Conservation (phyloP, 257 asterid species). For the Capsicum pubescens region DNA sequence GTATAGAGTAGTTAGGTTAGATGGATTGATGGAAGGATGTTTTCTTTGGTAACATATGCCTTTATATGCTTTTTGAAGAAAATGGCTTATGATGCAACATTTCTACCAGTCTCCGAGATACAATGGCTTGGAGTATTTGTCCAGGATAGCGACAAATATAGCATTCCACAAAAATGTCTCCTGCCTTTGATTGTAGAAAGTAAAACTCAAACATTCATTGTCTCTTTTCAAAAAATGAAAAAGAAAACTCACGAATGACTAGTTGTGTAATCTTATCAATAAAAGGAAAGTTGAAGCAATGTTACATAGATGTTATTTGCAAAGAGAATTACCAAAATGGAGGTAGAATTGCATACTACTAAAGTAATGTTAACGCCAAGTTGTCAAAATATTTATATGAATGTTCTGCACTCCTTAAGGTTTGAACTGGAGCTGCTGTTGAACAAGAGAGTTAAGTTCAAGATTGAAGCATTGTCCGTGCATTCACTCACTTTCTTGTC, state of each 20-base stretch:
- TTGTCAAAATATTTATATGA: no score
- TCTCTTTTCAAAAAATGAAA: not conserved
- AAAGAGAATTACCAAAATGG: constrained; percentile 77
- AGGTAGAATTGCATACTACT: constrained; percentile 49
- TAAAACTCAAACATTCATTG: constrained; percentile 29
- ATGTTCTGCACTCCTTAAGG: no score
- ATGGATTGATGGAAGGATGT: not conserved
- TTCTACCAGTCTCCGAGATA: constrained; percentile 59
- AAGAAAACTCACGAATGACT: not conserved
- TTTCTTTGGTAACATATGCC: not conserved
- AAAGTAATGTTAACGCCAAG: no score
- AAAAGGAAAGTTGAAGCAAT: constrained; percentile 63
- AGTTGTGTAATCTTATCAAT: constrained; percentile 40
- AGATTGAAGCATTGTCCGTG: no score
- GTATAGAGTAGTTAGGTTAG: not conserved
- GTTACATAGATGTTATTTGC: constrained; percentile 76
- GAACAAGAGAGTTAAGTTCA: no score
- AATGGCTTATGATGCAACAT: constrained; percentile 87
- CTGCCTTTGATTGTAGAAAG: constrained; percentile 79
- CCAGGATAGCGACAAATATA: constrained; percentile 69
- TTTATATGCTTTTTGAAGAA: constrained; percentile 53
- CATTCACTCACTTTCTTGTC: no score
- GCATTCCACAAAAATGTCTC: constrained; percentile 73
- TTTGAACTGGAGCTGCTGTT: no score
- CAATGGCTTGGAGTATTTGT: constrained; percentile 45